Conservation (phyloP, 768 basidiomycete genomes). For the Boletellus emodensis region DNA sequence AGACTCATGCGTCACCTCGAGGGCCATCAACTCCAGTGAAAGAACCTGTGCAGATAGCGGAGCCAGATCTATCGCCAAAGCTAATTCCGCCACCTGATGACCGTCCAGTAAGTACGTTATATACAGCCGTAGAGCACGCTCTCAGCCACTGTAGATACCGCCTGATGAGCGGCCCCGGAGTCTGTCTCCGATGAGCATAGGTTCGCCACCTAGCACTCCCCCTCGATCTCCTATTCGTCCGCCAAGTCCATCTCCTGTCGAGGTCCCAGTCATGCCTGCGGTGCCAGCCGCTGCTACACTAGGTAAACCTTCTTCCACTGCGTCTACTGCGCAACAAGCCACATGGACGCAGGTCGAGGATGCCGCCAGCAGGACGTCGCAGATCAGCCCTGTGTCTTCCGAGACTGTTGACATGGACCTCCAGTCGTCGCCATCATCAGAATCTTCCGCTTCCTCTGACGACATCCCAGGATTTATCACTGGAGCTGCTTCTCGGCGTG, state of each 20-base stretch:
- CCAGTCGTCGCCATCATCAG: slow-evolving; percentile 31
- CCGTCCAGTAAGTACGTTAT: slow-evolving; percentile 18
- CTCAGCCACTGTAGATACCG: slow-evolving; percentile 32
- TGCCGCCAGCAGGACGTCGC: slow-evolving; percentile 25
- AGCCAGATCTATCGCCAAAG: slow-evolving; percentile 10
- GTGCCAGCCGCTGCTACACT: slow-evolving; percentile 2
- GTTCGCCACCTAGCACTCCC: slow-evolving; percentile 42
- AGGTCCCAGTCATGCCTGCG: slow-evolving; percentile 3
- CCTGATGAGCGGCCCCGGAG: slow-evolving; percentile 39
- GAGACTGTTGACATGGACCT: slow-evolving; percentile 35
- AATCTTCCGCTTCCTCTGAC: slow-evolving; percentile 21
- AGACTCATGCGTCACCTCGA: slow-evolving; percentile 2
- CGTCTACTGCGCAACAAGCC: slow-evolving; percentile 16
- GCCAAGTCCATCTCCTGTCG: slow-evolving; percentile 1
- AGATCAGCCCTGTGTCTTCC: slow-evolving; percentile 30
- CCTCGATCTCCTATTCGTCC: slow-evolving; percentile 19
- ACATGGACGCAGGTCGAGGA: slow-evolving; percentile 23
- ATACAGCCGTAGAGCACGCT: background rate
- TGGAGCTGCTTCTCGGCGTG: slow-evolving; percentile 27
- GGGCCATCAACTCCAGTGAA: slow-evolving; percentile 13
- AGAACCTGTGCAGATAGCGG: slow-evolving; percentile 2
- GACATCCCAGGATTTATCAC: slow-evolving; percentile 34
- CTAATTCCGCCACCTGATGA: slow-evolving; percentile 15
- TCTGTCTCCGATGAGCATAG: slow-evolving; percentile 61
- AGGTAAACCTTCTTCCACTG: slow-evolving; percentile 10